These are phyloP conservation scores for Mucor racemosus DNA, from an alignment of 371 early-diverging fungal species.

Conservation along the genomic window DNA sequence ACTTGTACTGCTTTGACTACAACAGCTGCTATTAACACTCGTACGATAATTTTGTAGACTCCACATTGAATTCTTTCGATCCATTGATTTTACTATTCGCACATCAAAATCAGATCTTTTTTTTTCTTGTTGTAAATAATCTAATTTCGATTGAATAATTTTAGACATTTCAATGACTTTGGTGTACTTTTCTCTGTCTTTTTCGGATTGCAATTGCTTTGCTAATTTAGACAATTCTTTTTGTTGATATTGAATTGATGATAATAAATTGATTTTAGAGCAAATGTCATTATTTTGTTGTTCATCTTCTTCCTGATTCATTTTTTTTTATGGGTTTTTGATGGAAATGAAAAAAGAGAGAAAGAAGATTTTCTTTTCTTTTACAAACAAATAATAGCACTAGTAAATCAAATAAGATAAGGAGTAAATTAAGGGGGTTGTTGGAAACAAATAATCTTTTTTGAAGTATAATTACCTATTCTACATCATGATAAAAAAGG, in stretches of 20 bases:
- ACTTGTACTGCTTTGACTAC: background rate
- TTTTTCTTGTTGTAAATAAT: slow-evolving; percentile 13
- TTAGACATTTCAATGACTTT: slow-evolving; percentile 32
- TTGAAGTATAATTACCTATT: no score
- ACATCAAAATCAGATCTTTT: background rate
- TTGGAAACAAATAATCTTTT: no score
- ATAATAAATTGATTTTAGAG: slow-evolving; percentile 1
- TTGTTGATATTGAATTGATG: slow-evolving; percentile 18
- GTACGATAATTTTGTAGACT: background rate
- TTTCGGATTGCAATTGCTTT: slow-evolving; percentile 16
- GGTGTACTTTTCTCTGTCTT: slow-evolving; percentile 24
- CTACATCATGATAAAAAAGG: no score
- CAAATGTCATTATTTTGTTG: background rate
- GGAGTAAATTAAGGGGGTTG: background rate
- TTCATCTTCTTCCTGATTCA: slow-evolving; percentile 2
- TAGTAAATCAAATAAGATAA: background rate
- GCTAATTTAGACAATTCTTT: slow-evolving; percentile 18
- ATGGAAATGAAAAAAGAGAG: background rate
- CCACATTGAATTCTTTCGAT: slow-evolving; percentile 11
- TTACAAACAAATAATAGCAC: background rate
- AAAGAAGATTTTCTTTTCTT: background rate
- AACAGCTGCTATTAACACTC: slow-evolving; percentile 1
- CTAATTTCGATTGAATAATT: slow-evolving; percentile 22
- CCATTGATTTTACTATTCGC: background rate
- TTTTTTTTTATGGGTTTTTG: background rate